A percentile compares a stretch with the other conserved stretches of the same genome.
These are phyloP conservation scores for Sarocladium strictum DNA, from an alignment of 2,329 filamentous ascomycete species.

Conservation along the genomic window DNA sequence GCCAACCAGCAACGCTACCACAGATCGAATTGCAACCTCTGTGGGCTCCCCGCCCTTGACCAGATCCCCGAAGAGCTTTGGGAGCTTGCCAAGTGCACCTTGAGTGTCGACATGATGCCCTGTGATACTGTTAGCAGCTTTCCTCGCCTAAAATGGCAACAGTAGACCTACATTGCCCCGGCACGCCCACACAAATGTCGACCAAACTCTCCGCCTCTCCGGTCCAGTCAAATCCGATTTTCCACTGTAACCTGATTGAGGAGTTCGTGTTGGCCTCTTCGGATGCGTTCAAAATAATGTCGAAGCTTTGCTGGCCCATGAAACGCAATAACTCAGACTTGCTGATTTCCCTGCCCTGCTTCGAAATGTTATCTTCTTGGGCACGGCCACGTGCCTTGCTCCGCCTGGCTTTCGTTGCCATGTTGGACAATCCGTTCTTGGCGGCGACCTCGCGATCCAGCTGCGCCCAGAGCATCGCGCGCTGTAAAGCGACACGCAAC, in stretches of 20 bases:
- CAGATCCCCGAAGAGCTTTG: slow-evolving; percentile 54
- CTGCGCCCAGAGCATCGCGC: slow-evolving; percentile 57
- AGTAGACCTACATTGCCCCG: slow-evolving; percentile 57
- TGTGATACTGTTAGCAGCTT: slow-evolving; percentile 23
- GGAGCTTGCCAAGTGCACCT: slow-evolving; percentile 50
- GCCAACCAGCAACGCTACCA: slow-evolving; percentile 55
- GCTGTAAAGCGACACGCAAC: slow-evolving; percentile 52
- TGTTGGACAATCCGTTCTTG: slow-evolving; percentile 14
- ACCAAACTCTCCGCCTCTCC: slow-evolving; percentile 61
- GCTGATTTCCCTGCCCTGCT: background rate
- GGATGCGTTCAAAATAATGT: slow-evolving; percentile 33
- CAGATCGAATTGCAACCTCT: slow-evolving; percentile 48
- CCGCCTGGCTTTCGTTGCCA: slow-evolving; percentile 18
- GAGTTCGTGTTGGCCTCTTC: slow-evolving; percentile 23
- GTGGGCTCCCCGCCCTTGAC: slow-evolving; percentile 49
- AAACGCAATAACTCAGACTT: slow-evolving; percentile 42
- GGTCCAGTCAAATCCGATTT: slow-evolving; percentile 64
- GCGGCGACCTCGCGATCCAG: slow-evolving; percentile 42
- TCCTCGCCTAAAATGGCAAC: no score
- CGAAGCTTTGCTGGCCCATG: slow-evolving; percentile 45
- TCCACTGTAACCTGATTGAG: slow-evolving; percentile 53
- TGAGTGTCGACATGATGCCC: slow-evolving; percentile 55
- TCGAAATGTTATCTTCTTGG: slow-evolving; percentile 14
- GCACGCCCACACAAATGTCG: slow-evolving; percentile 47
- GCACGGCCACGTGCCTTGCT: slow-evolving; percentile 11